These are phyloP conservation scores for Passalora sequoiae DNA, from an alignment of 2,329 filamentous ascomycete species.

Conservation along the genomic window DNA sequence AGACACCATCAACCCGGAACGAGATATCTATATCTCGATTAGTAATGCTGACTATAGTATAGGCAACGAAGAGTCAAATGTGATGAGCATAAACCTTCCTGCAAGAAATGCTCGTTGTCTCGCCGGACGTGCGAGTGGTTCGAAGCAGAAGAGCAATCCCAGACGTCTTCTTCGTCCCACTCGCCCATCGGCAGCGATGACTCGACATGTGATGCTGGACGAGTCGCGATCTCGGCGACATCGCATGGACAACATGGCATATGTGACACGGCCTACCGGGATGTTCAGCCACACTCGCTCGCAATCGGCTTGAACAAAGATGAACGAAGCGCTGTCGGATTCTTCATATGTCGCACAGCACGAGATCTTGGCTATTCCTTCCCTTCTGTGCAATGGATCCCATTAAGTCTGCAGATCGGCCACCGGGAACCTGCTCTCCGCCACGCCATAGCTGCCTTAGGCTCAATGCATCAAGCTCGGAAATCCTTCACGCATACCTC, in stretches of 20 bases:
- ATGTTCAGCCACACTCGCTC: slow-evolving; percentile 6
- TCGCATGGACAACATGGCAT: too few relatives aligned
- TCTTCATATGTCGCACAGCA: slow-evolving; percentile 8
- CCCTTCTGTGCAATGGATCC: slow-evolving; percentile 5
- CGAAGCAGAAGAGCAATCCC: background rate
- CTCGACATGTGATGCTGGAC: background rate
- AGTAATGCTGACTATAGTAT: background rate
- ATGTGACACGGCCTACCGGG: background rate
- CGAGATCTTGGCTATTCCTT: slow-evolving; percentile 8
- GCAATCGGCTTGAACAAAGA: background rate
- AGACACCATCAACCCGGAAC: too few relatives aligned
- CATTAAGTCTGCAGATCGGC: slow-evolving; percentile 4
- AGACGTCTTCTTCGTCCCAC: background rate
- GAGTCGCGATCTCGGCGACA: background rate
- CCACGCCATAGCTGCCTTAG: slow-evolving; percentile 8
- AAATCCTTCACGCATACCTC: slow-evolving; percentile 6
- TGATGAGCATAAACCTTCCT: slow-evolving; percentile 3
- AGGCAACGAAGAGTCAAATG: slow-evolving; percentile 9
- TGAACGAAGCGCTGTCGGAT: slow-evolving; percentile 5
- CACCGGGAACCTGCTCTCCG: slow-evolving; percentile 7
- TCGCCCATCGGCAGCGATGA: slow-evolving; percentile 1
- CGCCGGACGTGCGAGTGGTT: slow-evolving; percentile 1
- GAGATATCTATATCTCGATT: too few relatives aligned
- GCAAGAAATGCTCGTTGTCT: background rate
- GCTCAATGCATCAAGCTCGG: slow-evolving; percentile 8